Base-by-base conservation (phyloP, 2,329 filamentous ascomycete species). In the Colletotrichum incanum region DNA sequence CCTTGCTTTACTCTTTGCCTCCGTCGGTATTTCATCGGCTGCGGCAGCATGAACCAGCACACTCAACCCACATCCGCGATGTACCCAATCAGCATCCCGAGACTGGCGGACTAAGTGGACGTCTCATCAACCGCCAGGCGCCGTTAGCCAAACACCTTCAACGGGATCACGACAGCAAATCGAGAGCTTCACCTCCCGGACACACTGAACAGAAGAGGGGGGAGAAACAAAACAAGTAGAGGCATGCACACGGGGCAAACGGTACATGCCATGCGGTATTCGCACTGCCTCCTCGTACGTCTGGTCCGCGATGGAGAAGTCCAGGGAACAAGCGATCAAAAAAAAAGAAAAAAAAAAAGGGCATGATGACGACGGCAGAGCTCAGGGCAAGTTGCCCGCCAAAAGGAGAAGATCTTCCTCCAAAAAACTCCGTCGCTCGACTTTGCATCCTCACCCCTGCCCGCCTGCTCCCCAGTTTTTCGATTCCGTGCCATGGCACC, bases 101-200 rank as follows among this genome's bases (percentile, higher is more conserved):
- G 63, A 74, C 73, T 74, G 68, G 50, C 73, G 73, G 73, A 74
- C 72, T 47, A 74, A 58, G 50, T 43, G 58, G 49, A 49, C 65
- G 73, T 74, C 73, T 75, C 73, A 75, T 68, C 65, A 75, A 75
- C 73, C 73, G 73, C 73, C 72, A 75, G 61, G 65, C 73, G 72
- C 72, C 31, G 16, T 26, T 26, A 41, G 43, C 62, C 58, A 60
- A 72, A 50, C 69, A 63, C 59, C 65, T 68, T 59, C 50, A 72
- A 68, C 69, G 65, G 65, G 65, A 62, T 59, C 58, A 63, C 28
- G 39, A 39, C 59, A 63, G 65, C 56, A 62, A 62, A 68, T 62
- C 64, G 45, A 34, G 20, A 28, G 28, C 31, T 18, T 39, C 45
- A 6, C 20, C 14, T 12, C 43, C n/a, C 7, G 7, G n/a, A 23